Evolutionary conservation across 495 filamentous ascomycete species (phyloP), one percentile per base, ranked within the genome.

Genomic region (Penicillium turbatum): DNA sequence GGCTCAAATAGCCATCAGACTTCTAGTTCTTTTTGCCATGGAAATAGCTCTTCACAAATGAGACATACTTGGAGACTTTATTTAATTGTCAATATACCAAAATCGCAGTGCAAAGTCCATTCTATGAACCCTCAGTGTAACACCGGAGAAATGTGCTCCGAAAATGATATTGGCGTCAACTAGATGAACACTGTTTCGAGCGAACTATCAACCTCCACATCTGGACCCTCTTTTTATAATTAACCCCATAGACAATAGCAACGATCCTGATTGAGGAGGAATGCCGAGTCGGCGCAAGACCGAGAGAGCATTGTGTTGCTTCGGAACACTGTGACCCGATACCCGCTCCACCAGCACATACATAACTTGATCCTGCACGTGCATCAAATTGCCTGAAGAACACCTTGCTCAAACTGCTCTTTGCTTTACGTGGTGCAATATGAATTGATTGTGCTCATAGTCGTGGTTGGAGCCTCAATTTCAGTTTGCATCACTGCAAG

Each of bases 321-420:
- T 63, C 64, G 68, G 68, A 69, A 61, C 64, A 71, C 68, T 58
- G 68, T 71, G 50, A 59, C 49, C 68, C 68, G 66, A 43, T 54
- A 31, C 13, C 54, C 55, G 45, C 56, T 53, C 58, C 57, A 59
- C 56, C 47, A 41, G 17, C 10, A 15, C 32, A 30, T 59, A 66
- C 54, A 64, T 62, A 62, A 54, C 47, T 19, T 32, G 13, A 24
- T 27, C 37, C 12, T 36, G 17, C 43, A 37, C 19, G 13, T 27
- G 24, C 8, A 11, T 15, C 3, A 15, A 6, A 15, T 16, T 12
- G 6, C 15, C n/a, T 9, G 24, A 27, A 29, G 15, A 46, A 40
- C 27, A 7, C 7, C 13, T 16, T 35, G n/a, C 5, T 44, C 9
- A 17, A 44, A 6, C 15, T 16, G 15, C 12, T 30, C n/a, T 31